Base-by-base conservation (phyloP, 495 filamentous ascomycete species). In the Hypoxylon lenormandii region DNA sequence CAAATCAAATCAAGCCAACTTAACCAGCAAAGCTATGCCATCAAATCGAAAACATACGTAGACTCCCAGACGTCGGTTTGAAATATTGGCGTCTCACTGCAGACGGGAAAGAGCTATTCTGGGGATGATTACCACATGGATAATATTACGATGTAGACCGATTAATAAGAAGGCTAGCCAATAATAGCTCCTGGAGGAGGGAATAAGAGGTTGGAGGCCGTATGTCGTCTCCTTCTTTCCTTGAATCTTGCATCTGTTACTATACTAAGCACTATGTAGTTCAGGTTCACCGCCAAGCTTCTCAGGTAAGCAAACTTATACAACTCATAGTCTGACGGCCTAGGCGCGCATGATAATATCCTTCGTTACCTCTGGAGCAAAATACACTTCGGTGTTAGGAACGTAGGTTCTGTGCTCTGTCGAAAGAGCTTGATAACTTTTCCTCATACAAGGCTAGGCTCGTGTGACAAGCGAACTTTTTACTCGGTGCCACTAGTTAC, bases 281-380 rank as follows among this genome's bases (percentile, higher is more conserved):
- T 37, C 40, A 43, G 16, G 19, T 30, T 30, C 30, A 43, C 33
- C 49, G 36, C 60, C 57, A 56, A 65, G 37, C 60, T 60, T 55
- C 55, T 70, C 51, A 60, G 52, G 43, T 65, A 65, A 70, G 60
- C 60, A 43, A 46, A 37, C 1, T 12, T 18, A 15, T 36, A 7
- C n/a, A 40, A 18, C 10, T 36, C 26, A 28, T n/a, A n/a, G n/a
- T n/a, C n/a, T n/a, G 1, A 23, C 16, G 18, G 8, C 37, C 10
- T 36, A 48, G 33, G 23, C 33, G 43, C 22, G 47, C 53, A 63
- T 36, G 7, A 23, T 42, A 13, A n/a, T n/a, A n/a, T n/a, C 18
- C 40, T 5, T 42, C 22, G 37, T 37, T 48, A 42, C 1, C 30
- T 23, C 43, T 26, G 6, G 36, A 28, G 45, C 60, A 33, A 50